Evolutionary conservation across 148 eudicot species (phyloP), one percentile per base, ranked within the genome.

Genomic region (Cornus florida): DNA sequence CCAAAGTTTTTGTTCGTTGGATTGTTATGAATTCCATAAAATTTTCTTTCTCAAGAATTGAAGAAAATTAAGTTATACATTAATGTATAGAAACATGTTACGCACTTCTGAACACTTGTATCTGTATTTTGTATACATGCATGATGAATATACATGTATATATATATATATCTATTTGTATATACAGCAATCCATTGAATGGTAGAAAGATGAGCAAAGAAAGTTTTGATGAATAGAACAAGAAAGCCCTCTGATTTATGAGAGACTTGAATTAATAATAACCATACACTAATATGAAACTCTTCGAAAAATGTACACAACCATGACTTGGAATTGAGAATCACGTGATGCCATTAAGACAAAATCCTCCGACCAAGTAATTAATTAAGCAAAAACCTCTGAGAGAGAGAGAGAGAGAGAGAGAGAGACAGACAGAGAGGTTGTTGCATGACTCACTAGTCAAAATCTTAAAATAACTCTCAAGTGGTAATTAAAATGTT

Each of bases 261-360:
- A 48, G 70, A 43, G 77, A 46, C 73, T 77, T 69, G 75, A 77
- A 67, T 35, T 78, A 64, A 68, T 68, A 74, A 38, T 43, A 65
- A 41, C 41, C 13, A 64, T 43, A 43, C 28, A 28, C 28, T 14
- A 23, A 83, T 32, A 76, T 41, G 59, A 10, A 59, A 78, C 67
- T 59, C 56, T 56, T 75, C 69, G 77, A 78, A 83, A 85, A 83
- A 87, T 89, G 87, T 88, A 91, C 92, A 87, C 92, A 87, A 84
- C 84, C 84, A 86, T 87, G 76, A 88, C 97, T 92, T 86, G 93
- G 95, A 92, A 88, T 83, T 91, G 88, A 91, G 87, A 92, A 85
- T 85, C 98, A 94, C 95, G 97, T 94, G 98, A 89, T 83, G 89
- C 95, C 90, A 92, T 94, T 90, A 94, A 92, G 93, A 92, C 93